Evolutionary conservation across 176 grass and related monocot genomes (phyloP), one percentile per base, ranked within the genome.

Genomic region (Guadua angustifolia): DNA sequence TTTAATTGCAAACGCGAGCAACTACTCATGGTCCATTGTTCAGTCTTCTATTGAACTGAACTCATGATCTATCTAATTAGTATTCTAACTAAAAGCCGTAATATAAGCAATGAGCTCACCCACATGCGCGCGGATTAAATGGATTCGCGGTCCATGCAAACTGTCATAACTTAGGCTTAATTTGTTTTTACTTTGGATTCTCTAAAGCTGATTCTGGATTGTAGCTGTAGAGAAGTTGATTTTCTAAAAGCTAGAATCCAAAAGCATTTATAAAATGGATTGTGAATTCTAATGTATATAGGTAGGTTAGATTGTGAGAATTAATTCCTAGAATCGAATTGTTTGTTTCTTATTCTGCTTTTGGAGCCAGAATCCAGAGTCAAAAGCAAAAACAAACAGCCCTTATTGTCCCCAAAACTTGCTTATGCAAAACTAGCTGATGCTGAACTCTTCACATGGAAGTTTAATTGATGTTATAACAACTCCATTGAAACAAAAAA

Each of bases 1-100:
- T 17, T 21, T 14, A 66, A 75, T 21, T 8, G 15, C 19, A 10
- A 59, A 0, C 74, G 73, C 47, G 67, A 84, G 57, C n/a, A n/a
- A n/a, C 46, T 79, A 79, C 76, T 88, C 81, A 79, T 74, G 39
- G n/a, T 65, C 58, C n/a, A 52, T 55, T 43, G 0, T 59, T 25
- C 15, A 19, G 61, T 15, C 16, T 65, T 66, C 2, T 13, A 39
- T 17, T 1, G 70, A 33, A 5, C 24, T 7, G 45, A 51, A 74
- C 77, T 86, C 69, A 81, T 79, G 45, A 52, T 19, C 19, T 19
- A n/a, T 56, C 47, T 50, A 50, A 21, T 40, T 7, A 8, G 39
- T 40, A 7, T 46, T 26, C 45, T 44, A 44, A 74, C 36, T 10
- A 11, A 2, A 65, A 12, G 22, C 7, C 45, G 44, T 35, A n/a